Conservation (phyloP, 805 yeast species). For the Vanderwaltozyma polyspora region DNA sequence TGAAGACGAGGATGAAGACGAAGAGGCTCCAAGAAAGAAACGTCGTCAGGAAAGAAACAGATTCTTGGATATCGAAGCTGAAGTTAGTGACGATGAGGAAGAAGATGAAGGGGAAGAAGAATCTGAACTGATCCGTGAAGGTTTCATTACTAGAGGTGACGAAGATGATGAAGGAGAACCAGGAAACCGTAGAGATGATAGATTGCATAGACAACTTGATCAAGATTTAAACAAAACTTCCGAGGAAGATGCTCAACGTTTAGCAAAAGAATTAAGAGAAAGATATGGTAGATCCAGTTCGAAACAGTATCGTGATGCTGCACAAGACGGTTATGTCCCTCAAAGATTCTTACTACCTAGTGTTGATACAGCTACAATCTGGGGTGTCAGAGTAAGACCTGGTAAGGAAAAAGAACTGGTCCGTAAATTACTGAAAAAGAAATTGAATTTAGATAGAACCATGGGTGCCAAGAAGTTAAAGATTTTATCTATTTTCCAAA, state of each 20-base stretch:
- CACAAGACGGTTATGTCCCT: slow-evolving; percentile 72
- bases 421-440: slow-evolving; percentile 72
- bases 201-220: slow-evolving; percentile 85
- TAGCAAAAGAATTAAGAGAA: slow-evolving; percentile 86
- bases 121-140: slow-evolving; percentile 77
- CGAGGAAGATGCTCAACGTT: slow-evolving; percentile 88
- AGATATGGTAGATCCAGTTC: slow-evolving; percentile 81
- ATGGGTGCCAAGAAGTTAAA: slow-evolving; percentile 59
- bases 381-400: slow-evolving; percentile 89
- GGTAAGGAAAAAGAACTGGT: slow-evolving; percentile 91
- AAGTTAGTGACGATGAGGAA: slow-evolving; percentile 95
- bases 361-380: slow-evolving; percentile 89
- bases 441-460: slow-evolving; percentile 63
- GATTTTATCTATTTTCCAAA: slow-evolving; percentile 81
- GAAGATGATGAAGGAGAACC: slow-evolving; percentile 45
- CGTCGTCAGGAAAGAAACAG: slow-evolving; percentile 52
- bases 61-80: slow-evolving; percentile 97
- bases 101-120: slow-evolving; percentile 85
- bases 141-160: slow-evolving; percentile 48
- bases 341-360: slow-evolving; percentile 90
- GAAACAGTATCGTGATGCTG: slow-evolving; percentile 67
- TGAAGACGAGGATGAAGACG: slow-evolving; percentile 50
- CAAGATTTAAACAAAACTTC: slow-evolving; percentile 75
- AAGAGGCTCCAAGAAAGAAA: slow-evolving; percentile 36
- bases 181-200: slow-evolving; percentile 44